phyloP scores from a whole-genome alignment of 2,329 filamentous ascomycete species.

The Aspergillus sp. region DNA sequence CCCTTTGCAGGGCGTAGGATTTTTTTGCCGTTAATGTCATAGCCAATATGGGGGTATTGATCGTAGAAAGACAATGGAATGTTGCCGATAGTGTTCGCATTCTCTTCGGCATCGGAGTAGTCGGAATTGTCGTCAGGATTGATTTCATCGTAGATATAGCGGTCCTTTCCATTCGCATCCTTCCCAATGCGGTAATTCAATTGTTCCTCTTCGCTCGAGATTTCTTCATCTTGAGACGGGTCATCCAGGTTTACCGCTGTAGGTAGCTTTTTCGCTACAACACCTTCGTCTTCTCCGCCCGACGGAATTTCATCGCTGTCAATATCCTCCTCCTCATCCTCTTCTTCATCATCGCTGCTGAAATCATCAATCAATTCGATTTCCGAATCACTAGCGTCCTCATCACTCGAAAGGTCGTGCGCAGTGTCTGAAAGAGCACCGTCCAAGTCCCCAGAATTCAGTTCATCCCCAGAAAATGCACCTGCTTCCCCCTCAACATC shows the following conservation, averaged over 20 bases:
- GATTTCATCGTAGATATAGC: conserved; percentile 92
- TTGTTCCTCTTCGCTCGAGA: conserved; percentile 35
- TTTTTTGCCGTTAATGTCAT: conserved; percentile 98
- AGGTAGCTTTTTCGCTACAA: conserved; percentile 34
- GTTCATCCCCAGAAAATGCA: conserved; percentile 61
- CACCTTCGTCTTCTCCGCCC: conserved; percentile 41
- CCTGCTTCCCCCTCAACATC: conserved; percentile 52
- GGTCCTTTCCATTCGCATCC: conserved; percentile 85
- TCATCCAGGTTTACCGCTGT: conserved; percentile 18
- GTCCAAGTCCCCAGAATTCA: conserved; percentile 47
- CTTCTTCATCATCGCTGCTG: conserved; percentile 49
- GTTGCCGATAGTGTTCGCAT: conserved; percentile 88
- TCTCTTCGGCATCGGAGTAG: conserved; percentile 78
- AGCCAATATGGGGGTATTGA: conserved; percentile 95
- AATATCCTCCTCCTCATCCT: conserved; percentile 48
- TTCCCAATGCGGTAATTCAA: conserved; percentile 63
- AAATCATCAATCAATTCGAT: conserved; percentile 59
- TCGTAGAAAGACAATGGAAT: conserved; percentile 96
- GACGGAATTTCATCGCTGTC: conserved; percentile 54
- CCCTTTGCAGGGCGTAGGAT: conserved; percentile 95
- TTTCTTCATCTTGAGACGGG: conserved; percentile 12
- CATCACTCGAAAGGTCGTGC: conserved; percentile 39
- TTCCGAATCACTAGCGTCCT: conserved; percentile 42
- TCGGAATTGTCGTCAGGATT: conserved; percentile 95
- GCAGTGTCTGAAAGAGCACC: conserved; percentile 44